These are phyloP conservation scores for Syncephalastrum racemosum DNA, from an alignment of 371 early-diverging fungal species.

Conservation along the genomic window DNA sequence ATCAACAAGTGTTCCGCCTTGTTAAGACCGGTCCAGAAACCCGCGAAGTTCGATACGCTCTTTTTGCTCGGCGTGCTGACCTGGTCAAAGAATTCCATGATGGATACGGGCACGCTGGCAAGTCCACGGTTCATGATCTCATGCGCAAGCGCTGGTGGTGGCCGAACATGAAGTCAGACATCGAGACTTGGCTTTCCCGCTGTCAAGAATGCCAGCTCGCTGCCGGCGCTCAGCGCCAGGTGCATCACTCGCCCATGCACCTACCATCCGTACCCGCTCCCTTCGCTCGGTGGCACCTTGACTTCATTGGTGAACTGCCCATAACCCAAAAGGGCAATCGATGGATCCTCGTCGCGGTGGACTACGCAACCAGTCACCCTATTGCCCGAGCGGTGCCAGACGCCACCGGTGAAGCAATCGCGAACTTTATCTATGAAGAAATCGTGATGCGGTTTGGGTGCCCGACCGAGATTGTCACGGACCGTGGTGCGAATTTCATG, in stretches of 20 bases:
- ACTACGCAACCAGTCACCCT: conserved; percentile 42
- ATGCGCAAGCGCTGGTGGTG: conserved; percentile 26
- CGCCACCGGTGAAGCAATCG: conserved; percentile 23
- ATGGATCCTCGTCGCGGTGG: conserved; percentile 35
- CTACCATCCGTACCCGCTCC: no score
- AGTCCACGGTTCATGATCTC: conserved; percentile 4
- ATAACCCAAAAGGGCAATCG: conserved; percentile 15
- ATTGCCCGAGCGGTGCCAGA: conserved; percentile 35
- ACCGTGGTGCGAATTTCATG: conserved; percentile 37
- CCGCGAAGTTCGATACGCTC: conserved; percentile 2
- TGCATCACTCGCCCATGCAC: conserved; percentile 10
- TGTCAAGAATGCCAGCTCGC: conserved; percentile 9
- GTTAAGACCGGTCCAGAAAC: not conserved
- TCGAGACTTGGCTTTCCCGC: conserved; percentile 5
- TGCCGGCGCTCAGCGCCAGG: not conserved
- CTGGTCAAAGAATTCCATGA: conserved; percentile 12
- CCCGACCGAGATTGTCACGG: conserved; percentile 31
- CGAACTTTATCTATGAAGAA: conserved; percentile 22
- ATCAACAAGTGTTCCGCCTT: conserved; percentile 2
- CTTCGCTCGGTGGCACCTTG: conserved; percentile 32
- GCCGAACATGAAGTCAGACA: conserved; percentile 19
- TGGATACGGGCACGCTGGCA: conserved; percentile 17
- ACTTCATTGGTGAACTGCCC: conserved; percentile 27
- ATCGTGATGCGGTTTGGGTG: no score
- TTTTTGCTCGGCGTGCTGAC: conserved; percentile 14